Conservation (phyloP, 345 rosid genomes). For the Chamaenerion angustifolium region DNA sequence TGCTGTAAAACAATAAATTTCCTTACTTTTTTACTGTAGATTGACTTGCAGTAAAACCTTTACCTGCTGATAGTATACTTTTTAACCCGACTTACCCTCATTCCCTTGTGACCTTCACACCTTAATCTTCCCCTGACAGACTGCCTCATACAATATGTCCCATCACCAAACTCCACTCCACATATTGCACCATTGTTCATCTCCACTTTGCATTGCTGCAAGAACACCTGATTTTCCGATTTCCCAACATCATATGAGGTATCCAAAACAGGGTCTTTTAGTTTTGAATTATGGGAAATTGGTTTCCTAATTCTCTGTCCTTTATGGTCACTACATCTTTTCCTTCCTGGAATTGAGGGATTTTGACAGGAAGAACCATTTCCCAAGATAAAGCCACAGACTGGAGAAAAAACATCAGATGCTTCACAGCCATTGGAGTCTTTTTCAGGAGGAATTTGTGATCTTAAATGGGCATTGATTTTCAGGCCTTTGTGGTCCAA, state of each 20-base stretch:
- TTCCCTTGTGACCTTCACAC: conserved; percentile 56
- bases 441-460: neutral
- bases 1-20: too few relatives aligned
- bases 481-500: conserved; percentile 10
- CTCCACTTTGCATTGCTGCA: neutral
- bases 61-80: conserved; percentile 3
- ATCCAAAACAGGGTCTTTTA: neutral
- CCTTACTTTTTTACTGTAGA: too few relatives aligned
- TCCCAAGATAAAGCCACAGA: conserved; percentile 39
- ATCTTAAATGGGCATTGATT: neutral
- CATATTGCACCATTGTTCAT: conserved; percentile 15
- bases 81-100: conserved; percentile 24
- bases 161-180: conserved; percentile 39
- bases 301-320: conserved; percentile 32
- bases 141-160: conserved; percentile 27
- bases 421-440: neutral
- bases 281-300: neutral
- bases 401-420: neutral
- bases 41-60: too few relatives aligned
- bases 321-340: conserved; percentile 59
- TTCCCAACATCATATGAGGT: neutral
- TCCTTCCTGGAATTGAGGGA: conserved; percentile 42
- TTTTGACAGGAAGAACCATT: conserved; percentile 35
- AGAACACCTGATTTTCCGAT: neutral
- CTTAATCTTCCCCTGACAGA: conserved; percentile 43